phyloP scores from a whole-genome alignment of 2,329 filamentous ascomycete species.

The Alternaria gansuensis region DNA sequence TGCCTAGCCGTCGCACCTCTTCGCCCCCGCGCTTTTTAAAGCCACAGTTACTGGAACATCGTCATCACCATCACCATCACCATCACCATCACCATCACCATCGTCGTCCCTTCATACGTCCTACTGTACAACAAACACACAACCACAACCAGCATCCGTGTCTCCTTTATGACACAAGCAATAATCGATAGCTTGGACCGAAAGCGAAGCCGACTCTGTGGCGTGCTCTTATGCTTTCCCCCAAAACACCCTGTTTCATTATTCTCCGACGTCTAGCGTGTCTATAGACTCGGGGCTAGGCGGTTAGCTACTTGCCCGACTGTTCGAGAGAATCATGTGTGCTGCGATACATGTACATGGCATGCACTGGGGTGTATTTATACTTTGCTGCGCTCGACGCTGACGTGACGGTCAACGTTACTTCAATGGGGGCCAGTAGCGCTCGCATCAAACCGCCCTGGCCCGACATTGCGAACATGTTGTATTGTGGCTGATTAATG shows the following conservation, averaged over 20 bases:
- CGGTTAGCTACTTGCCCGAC: neutral
- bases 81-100: neutral
- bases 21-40: neutral
- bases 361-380: neutral
- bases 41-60: neutral
- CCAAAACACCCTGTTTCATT: slow-evolving; percentile 14
- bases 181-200: neutral
- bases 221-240: neutral
- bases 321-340: neutral
- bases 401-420: neutral
- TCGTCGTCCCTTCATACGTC: neutral
- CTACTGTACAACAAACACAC: neutral
- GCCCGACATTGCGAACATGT: neutral
- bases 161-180: slow-evolving; percentile 1
- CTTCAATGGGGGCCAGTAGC: neutral
- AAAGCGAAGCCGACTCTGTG: slow-evolving; percentile 4
- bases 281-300: neutral
- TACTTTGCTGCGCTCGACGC: slow-evolving; percentile 1
- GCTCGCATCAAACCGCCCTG: neutral
- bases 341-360: neutral
- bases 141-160: neutral
- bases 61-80: neutral
- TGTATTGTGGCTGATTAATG: neutral
- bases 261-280: slow-evolving; percentile 23
- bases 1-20: neutral